These are phyloP conservation scores for Globisporangium uncinulatum DNA, from an alignment of 352 stramenopile species.

Conservation along the genomic window DNA sequence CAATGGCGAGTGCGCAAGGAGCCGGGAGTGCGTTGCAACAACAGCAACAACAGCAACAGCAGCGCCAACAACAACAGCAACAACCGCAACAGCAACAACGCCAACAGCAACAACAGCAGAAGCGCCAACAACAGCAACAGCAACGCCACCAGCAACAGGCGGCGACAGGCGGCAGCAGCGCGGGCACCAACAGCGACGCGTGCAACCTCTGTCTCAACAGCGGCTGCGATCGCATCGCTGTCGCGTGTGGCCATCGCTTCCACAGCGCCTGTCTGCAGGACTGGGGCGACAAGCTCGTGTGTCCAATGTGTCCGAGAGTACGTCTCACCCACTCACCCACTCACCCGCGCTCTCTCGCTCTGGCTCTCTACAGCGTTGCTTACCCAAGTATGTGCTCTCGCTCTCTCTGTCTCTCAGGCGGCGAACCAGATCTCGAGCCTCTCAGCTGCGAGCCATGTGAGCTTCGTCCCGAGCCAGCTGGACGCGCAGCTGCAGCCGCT, in stretches of 20 bases:
- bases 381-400: conserved; percentile 6
- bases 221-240: conserved; percentile 44
- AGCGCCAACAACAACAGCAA: background rate
- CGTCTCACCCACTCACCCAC: conserved; percentile 1
- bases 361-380: conserved; percentile 9
- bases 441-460: background rate
- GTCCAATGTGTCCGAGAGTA: conserved; percentile 45
- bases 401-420: conserved; percentile 4
- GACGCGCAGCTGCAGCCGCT: conserved; percentile 10
- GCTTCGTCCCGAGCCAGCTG: conserved; percentile 6
- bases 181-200: conserved; percentile 14
- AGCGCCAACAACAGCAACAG: background rate
- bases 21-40: background rate
- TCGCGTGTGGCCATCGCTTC: conserved; percentile 64
- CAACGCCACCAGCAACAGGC: background rate
- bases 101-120: background rate
- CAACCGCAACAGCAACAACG: background rate
- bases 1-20: background rate
- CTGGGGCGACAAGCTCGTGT: conserved; percentile 54
- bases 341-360: background rate
- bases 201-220: conserved; percentile 41
- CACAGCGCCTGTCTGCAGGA: conserved; percentile 56
- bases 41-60: background rate
- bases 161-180: too few species aligned
- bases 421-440: conserved; percentile 14